These are phyloP conservation scores for Blastomyces gilchristii DNA, from an alignment of 2,329 filamentous ascomycete species.

Conservation along the genomic window DNA sequence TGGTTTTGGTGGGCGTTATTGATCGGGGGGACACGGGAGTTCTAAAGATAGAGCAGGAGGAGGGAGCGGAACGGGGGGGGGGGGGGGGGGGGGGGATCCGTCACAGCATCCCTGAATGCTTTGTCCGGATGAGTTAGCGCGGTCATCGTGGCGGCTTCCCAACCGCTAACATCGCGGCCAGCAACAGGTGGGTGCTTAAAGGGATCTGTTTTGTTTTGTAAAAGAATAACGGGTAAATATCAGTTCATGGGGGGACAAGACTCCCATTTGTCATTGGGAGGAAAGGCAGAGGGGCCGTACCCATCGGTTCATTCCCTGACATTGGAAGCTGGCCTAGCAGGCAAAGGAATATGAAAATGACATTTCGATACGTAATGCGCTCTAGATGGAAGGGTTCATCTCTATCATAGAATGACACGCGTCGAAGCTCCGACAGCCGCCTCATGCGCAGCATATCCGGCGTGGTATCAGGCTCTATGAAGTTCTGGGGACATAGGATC, in stretches of 20 bases:
- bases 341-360: background rate
- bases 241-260: background rate
- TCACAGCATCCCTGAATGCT: too few species aligned
- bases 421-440: too few species aligned
- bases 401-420: too few species aligned
- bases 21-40: background rate
- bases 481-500: background rate
- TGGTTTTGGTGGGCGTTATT: background rate
- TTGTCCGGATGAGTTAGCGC: background rate
- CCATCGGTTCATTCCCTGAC: background rate
- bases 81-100: too few species aligned
- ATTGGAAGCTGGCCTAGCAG: background rate
- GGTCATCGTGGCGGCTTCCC: background rate
- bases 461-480: too few species aligned
- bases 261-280: background rate
- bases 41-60: slow-evolving; percentile 2
- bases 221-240: background rate
- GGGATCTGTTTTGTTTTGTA: background rate
- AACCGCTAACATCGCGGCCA: background rate
- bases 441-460: too few species aligned
- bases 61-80: background rate
- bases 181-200: background rate
- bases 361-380: background rate
- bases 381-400: background rate
- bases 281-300: background rate